A percentile compares a stretch with the other conserved stretches of the same genome.
phyloP scores from a whole-genome alignment of 441 rosid genomes.

The Brassica hybrid region DNA sequence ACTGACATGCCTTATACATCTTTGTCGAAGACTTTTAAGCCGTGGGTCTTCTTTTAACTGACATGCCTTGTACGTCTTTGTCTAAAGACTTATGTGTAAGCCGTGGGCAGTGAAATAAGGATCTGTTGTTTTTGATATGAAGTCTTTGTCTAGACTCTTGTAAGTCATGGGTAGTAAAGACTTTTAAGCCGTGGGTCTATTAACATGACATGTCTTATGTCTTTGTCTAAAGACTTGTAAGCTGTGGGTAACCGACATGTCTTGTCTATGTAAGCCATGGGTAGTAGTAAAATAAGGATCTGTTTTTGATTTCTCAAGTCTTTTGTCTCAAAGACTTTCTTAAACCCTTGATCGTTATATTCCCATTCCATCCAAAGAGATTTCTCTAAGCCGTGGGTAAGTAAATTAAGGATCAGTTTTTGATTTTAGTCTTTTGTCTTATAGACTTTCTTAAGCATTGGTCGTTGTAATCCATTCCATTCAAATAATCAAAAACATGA shows the following conservation, averaged over 20 bases:
- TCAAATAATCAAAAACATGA: too few species aligned
- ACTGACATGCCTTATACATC: neutral
- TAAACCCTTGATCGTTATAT: too few species aligned
- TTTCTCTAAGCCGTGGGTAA: too few species aligned
- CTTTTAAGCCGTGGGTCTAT: neutral
- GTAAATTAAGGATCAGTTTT: neutral
- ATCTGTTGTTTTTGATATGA: neutral
- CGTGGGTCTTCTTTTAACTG: neutral
- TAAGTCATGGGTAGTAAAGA: neutral
- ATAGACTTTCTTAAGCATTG: too few species aligned
- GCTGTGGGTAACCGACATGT: neutral
- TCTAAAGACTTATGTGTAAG: neutral
- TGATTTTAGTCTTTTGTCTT: too few species aligned
- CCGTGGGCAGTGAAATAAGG: neutral
- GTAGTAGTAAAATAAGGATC: too few species aligned
- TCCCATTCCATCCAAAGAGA: too few species aligned
- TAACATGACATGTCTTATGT: neutral
- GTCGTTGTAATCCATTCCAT: too few species aligned
- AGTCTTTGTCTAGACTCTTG: neutral
- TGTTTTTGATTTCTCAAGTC: too few species aligned
- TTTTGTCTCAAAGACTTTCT: too few species aligned
- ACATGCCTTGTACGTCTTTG: neutral
- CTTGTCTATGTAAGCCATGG: too few species aligned
- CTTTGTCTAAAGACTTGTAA: neutral
- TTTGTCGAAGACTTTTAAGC: too few species aligned